phyloP scores from a whole-genome alignment of 2,329 filamentous ascomycete species.

The Fusarium sororula region DNA sequence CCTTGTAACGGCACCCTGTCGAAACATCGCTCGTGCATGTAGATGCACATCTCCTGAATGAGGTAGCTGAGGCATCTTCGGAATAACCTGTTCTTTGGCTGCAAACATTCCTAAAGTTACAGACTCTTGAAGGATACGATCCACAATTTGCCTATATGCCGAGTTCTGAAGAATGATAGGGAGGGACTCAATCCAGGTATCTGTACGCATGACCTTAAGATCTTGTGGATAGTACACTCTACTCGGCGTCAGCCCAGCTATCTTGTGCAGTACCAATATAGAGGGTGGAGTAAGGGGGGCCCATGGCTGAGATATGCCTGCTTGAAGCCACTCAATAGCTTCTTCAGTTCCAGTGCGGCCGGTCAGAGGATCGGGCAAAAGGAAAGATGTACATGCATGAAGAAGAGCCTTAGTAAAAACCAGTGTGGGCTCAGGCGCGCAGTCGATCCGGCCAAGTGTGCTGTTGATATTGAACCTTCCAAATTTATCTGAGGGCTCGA shows the following conservation, averaged over 20 bases:
- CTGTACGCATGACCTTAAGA: constrained; percentile 47
- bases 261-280: constrained; percentile 2
- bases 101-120: constrained; percentile 37
- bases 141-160: constrained; percentile 45
- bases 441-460: constrained; percentile 63
- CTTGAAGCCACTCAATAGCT: constrained; percentile 59
- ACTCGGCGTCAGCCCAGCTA: constrained; percentile 42
- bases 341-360: constrained; percentile 69
- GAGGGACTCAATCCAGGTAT: constrained; percentile 43
- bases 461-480: constrained; percentile 63
- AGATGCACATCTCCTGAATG: constrained; percentile 26
- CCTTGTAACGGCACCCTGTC: constrained; percentile 31
- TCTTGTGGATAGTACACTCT: constrained; percentile 50
- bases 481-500: constrained; percentile 50
- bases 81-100: constrained; percentile 13
- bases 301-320: constrained; percentile 62
- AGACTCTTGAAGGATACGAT: constrained; percentile 45
- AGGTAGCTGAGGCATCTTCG: constrained; percentile 3
- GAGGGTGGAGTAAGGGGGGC: constrained; percentile 39
- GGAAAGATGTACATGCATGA: constrained; percentile 68
- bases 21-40: constrained; percentile 23
- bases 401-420: constrained; percentile 65
- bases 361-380: constrained; percentile 66
- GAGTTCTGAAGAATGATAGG: constrained; percentile 49
- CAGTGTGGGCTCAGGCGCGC: constrained; percentile 63